Base-by-base conservation (phyloP, 208 protist genomes). In the Herpetomonas samuelpessoai region DNA sequence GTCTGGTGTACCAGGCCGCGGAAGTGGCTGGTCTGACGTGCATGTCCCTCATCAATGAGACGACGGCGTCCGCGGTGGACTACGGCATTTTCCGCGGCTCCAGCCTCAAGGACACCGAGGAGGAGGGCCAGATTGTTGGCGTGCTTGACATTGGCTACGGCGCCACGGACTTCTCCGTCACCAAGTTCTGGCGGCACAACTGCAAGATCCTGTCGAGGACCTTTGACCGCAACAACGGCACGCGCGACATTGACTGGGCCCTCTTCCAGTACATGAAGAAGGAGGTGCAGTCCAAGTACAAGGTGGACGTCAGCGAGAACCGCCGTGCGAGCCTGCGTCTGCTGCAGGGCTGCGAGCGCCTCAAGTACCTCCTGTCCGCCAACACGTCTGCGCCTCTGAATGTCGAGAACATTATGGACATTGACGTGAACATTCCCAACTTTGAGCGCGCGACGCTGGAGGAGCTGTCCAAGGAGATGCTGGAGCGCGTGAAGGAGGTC, bases 291-390 rank as follows among this genome's bases (percentile, higher is more conserved):
- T 68, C 62, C 21, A 88, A 93, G 74, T 96, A 97, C 71, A 76
- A 88, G 57, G 80, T 97, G 10, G 91, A 97, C 64, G 89, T 96
- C 10, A 79, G 49, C 16, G 71, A 70, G 47, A 91, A 97, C 74
- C 82, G 79, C 70, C 90, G 86, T 16, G 82, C 86, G n/a, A 66
- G 69, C 16, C 55, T 96, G 49, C 87, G 93, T 18, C 73, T 97
- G 48, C 62, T 95, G 44, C 77, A 85, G 69, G 84, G 70, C 22
- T 95, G 86, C 60, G 89, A 97, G 66, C 77, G 81, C 24, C 66
- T 97, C n/a, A 97, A 93, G 72, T 93, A 92, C 67, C 83, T 92
- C 29, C 80, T 97, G 25, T 96, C 90, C 39, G 91, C 84, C 41
- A 97, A 97, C 77, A 64, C 80, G 41, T 61, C 61, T 16, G 86